Percentiles rank a stretch among this genome's conserved stretches.
These are phyloP conservation scores for Leucosporidium creatinivorum DNA, from an alignment of 768 basidiomycete genomes.

Conservation along the genomic window DNA sequence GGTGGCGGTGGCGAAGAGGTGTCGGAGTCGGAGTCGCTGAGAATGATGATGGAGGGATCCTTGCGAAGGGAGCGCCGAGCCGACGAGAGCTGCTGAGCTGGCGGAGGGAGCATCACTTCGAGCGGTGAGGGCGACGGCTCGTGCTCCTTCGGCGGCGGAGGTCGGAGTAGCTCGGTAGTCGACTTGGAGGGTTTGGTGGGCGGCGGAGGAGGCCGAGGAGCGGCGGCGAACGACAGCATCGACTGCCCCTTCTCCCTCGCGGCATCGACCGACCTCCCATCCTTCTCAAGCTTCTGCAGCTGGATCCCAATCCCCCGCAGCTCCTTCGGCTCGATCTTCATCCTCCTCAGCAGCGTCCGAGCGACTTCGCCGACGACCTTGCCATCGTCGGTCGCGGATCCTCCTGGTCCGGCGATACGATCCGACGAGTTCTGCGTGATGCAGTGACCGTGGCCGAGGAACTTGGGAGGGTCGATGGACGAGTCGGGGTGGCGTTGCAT, in stretches of 20 bases:
- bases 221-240: constrained; percentile 17
- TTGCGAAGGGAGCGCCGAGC: not conserved
- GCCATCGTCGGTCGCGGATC: constrained; percentile 55
- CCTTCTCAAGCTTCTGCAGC: constrained; percentile 70
- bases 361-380: constrained; percentile 66
- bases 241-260: constrained; percentile 24
- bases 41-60: not conserved
- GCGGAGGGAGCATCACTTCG: not conserved
- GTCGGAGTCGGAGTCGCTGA: constrained; percentile 22
- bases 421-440: constrained; percentile 71
- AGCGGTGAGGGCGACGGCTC: not conserved
- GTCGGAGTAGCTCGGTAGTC: no score
- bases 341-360: constrained; percentile 63
- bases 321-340: constrained; percentile 73
- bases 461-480: constrained; percentile 85
- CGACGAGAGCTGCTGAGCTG: not conserved
- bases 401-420: constrained; percentile 48
- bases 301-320: constrained; percentile 89
- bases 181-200: no score
- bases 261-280: constrained; percentile 13
- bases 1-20: not conserved
- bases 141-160: not conserved
- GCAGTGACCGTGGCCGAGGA: constrained; percentile 82
- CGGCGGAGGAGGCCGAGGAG: no score
- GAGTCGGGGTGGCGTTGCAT: constrained; percentile 80